A percentile compares a stretch with the other conserved stretches of the same genome.
These are phyloP conservation scores for Discostella stelligeroides DNA, from an alignment of 108 stramenopile genomes.

Conservation along the genomic window DNA sequence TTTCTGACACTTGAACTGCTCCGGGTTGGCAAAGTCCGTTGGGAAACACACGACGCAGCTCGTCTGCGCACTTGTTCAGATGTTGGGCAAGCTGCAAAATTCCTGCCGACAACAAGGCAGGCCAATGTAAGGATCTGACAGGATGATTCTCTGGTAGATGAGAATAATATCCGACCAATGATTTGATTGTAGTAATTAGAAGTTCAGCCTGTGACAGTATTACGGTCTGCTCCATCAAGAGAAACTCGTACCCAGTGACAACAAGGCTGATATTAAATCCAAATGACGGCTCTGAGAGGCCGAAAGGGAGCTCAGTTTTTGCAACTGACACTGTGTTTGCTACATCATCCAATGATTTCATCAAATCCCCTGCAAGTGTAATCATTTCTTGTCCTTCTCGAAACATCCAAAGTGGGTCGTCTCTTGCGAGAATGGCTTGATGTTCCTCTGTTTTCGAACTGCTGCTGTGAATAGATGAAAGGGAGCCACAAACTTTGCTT, in stretches of 20 bases:
- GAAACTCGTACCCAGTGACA: constrained; percentile 8
- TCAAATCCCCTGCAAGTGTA: background rate
- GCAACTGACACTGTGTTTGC: constrained; percentile 16
- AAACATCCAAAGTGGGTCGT: constrained; percentile 28
- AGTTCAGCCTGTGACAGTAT: constrained; percentile 12
- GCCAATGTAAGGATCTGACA: constrained; percentile 24
- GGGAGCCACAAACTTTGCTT: constrained; percentile 15
- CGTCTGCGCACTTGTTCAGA: constrained; percentile 14
- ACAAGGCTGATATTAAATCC: constrained; percentile 11
- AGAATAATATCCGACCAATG: constrained; percentile 12
- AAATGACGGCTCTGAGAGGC: constrained; percentile 13
- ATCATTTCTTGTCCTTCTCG: constrained; percentile 17
- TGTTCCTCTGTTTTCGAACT: constrained; percentile 6
- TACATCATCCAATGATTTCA: background rate
- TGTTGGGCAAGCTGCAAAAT: constrained; percentile 13
- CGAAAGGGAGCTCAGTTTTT: constrained; percentile 13
- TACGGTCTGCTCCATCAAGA: background rate
- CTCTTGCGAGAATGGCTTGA: background rate
- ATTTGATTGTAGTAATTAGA: constrained; percentile 19
- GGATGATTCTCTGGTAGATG: constrained; percentile 13
- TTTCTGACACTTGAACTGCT: constrained; percentile 6
- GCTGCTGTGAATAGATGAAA: constrained; percentile 11
- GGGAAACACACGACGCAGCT: constrained; percentile 24
- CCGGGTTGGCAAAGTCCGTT: constrained; percentile 21
- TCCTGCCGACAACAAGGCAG: constrained; percentile 16